phyloP scores from a whole-genome alignment of 179 eudicot genomes.

The Monotropa hypopitys region DNA sequence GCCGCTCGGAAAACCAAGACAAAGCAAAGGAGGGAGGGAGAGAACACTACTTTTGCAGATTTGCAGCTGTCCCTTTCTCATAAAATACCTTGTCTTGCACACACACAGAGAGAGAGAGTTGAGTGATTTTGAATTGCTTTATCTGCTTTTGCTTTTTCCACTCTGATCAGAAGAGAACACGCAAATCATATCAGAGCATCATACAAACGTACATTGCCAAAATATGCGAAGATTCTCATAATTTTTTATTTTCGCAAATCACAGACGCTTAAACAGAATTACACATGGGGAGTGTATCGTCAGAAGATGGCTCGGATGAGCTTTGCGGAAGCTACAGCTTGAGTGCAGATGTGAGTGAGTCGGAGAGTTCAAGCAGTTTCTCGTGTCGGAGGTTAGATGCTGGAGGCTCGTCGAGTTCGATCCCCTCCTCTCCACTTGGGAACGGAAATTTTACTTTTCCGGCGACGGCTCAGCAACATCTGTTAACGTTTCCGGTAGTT shows the following conservation, averaged over 20 bases:
- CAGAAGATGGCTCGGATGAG: conserved; percentile 16
- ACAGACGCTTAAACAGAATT: neutral
- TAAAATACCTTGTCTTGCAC: neutral
- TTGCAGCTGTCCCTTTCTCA: neutral
- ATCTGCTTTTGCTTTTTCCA: conserved; percentile 3
- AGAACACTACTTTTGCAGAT: neutral
- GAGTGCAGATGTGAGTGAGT: conserved; percentile 82
- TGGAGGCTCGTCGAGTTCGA: conserved; percentile 30
- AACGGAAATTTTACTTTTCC: conserved; percentile 16
- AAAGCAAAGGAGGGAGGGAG: neutral
- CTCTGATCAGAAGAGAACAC: neutral
- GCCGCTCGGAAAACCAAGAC: neutral
- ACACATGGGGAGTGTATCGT: conserved; percentile 19
- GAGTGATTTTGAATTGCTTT: neutral
- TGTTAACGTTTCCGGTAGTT: conserved; percentile 31
- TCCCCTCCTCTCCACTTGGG: conserved; percentile 29
- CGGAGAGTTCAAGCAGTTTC: conserved; percentile 50
- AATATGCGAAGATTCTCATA: conserved; percentile 1
- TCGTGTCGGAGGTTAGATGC: conserved; percentile 26
- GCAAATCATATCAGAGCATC: neutral
- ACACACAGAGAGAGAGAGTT: neutral
- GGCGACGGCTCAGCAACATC: conserved; percentile 13
- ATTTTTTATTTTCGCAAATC: neutral
- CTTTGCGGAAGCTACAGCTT: conserved; percentile 25
- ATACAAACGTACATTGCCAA: neutral